phyloP scores from a whole-genome alignment of 805 yeast genomes.

The Saccharomycopsis javanensis region DNA sequence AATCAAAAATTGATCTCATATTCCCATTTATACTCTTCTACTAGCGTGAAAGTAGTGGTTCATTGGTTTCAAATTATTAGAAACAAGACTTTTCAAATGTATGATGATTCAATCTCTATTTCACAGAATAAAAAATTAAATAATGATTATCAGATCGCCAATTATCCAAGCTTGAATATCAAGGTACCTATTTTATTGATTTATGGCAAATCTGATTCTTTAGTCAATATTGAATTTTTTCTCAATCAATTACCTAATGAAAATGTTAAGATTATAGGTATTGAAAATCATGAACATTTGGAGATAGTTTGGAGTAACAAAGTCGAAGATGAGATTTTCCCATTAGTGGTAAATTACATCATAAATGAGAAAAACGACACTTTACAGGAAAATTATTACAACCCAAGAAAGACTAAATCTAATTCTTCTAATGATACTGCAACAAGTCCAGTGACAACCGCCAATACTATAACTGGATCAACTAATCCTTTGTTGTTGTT shows the following conservation, averaged over 20 bases:
- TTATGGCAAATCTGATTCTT: conserved; percentile 72
- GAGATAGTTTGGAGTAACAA: conserved; percentile 84
- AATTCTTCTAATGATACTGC: background rate
- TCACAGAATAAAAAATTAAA: conserved; percentile 12
- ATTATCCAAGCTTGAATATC: conserved; percentile 58
- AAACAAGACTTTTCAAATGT: conserved; percentile 76
- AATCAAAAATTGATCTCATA: conserved; percentile 73
- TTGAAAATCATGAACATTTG: conserved; percentile 73
- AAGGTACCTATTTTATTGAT: conserved; percentile 64
- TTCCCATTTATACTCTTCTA: conserved; percentile 81
- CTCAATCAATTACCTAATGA: conserved; percentile 51
- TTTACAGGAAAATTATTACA: background rate
- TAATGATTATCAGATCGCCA: conserved; percentile 37
- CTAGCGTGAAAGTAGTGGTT: conserved; percentile 87
- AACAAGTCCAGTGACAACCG: no score
- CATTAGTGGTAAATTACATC: conserved; percentile 28
- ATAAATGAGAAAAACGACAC: background rate
- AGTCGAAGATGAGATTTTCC: conserved; percentile 39
- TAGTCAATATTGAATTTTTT: conserved; percentile 80
- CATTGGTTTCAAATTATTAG: conserved; percentile 92
- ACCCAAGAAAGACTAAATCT: background rate
- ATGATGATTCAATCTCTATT: conserved; percentile 41
- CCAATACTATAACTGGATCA: background rate
- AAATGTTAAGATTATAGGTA: conserved; percentile 41
- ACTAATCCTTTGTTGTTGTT: background rate